A percentile compares a stretch with the other conserved stretches of the same genome.
Conservation (phyloP, 2,329 filamentous ascomycete genomes). For the Alternaria solani region DNA sequence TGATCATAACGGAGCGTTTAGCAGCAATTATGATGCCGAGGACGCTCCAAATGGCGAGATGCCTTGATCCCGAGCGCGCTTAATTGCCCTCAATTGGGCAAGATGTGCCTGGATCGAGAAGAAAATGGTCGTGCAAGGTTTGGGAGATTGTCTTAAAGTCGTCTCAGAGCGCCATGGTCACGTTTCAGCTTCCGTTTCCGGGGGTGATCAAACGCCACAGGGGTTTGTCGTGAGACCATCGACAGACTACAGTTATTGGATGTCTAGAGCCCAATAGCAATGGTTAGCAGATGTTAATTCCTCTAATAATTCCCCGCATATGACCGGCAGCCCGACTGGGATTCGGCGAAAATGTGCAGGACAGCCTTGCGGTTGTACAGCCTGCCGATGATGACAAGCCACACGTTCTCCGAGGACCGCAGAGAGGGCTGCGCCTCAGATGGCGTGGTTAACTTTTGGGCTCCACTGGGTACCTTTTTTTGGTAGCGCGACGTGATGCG, state of each 20-base stretch:
- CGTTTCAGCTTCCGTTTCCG: conserved; percentile 48
- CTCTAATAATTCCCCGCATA: conserved; percentile 28
- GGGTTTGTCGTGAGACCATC: conserved; percentile 34
- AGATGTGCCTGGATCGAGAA: conserved; percentile 24
- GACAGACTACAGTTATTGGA: conserved; percentile 25
- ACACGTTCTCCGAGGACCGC: conserved; percentile 13
- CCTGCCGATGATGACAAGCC: conserved; percentile 23
- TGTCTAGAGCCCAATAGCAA: conserved; percentile 2
- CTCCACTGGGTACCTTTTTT: conserved; percentile 6
- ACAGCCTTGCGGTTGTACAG: conserved; percentile 11
- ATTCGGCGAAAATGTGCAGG: conserved; percentile 7
- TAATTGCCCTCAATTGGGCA: conserved; percentile 33
- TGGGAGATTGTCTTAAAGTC: conserved; percentile 42
- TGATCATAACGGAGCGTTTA: conserved; percentile 39
- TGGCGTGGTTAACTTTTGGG: conserved; percentile 15
- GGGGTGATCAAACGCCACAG: conserved; percentile 38
- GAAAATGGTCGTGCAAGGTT: conserved; percentile 33
- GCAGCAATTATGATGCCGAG: conserved; percentile 19
- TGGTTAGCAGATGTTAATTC: conserved; percentile 8
- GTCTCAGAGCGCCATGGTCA: conserved; percentile 44
- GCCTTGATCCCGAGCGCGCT: conserved; percentile 15
- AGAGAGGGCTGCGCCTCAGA: conserved; percentile 28
- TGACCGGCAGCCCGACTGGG: conserved; percentile 2
- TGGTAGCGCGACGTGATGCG: conserved; percentile 15
- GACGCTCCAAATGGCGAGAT: conserved; percentile 28